Evolutionary conservation across 78 protist species (phyloP), one percentile per base, ranked within the genome.

Genomic region (Mastigamoeba balamuthi): DNA sequence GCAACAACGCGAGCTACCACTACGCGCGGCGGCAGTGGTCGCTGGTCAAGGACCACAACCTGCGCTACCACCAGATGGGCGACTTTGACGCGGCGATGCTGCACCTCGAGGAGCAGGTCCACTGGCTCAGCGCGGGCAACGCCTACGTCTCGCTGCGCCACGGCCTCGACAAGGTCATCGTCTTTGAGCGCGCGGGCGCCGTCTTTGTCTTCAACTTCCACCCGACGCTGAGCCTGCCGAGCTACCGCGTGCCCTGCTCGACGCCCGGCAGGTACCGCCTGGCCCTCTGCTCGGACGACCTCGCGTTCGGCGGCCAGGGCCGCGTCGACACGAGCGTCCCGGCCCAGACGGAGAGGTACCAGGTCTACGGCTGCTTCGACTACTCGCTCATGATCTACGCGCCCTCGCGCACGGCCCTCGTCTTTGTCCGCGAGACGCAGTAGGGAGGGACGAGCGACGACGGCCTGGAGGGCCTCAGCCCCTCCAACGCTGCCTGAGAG

Each of bases 21-120:
- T 74, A 90, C 68, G 90, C 92, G 2, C 82, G 96, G n/a, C 81
- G 96, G 27, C 88, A 86, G 69, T 92, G 92, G 93, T 72, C 86
- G 27, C 79, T 89, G 0, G 64, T 66, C 27, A 84, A 82, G 6
- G 93, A 92, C 42, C 40, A 29, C 7, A 30, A 74, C 9, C 70
- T 92, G 4, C 40, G 80, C 25, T 92, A 90, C 80, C 43, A 76
- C 6, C 74, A 69, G 33, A 35, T 88, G 6, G 42, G 73, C 39
- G 53, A 66, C 3, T 88, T 85, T 35, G 93, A 89, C 36, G 36
- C 42, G 6, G 91, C 81, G 0, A 58, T 89, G 78, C 75, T 75
- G 44, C n/a, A 40, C n/a, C 29, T 72, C 28, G 89, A 89, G 23
- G 75, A 74, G 17, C 30, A 86, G 65, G 72, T 38, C 74, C 38